Evolutionary conservation across 2,329 filamentous ascomycete genomes (phyloP), one percentile per base, ranked within the genome.

Genomic region (Cercospora brassicicola): DNA sequence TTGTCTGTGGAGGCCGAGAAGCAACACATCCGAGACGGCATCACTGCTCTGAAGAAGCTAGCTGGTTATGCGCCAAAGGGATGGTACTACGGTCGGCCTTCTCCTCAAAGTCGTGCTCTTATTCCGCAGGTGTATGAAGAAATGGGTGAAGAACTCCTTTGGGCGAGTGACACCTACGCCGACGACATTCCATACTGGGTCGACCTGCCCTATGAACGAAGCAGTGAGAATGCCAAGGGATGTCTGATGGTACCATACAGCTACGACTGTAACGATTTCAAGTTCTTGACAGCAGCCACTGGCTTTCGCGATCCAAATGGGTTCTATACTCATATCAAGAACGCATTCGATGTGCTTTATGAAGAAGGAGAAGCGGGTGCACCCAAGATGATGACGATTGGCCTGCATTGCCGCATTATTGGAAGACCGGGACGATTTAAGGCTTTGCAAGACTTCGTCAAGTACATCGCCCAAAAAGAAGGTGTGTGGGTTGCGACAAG

Each of bases 351-450:
- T 72, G 82, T 84, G 36, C 75, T 87, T 28, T 87, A 87, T 66
- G 83, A 84, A 55, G 84, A 86, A 69, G 84, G 84, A 1, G 75
- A 80, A 60, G 79, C 80, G 11, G 84, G 84, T 0, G 75, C 74
- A 67, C 84, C 84, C 3, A 86, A 86, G 77, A 87, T 87, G 85
- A 87, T 87, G 85, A 87, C 85, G 0, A 80, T 87, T 28, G 84
- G 83, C 1, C 73, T 87, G 42, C 85, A 87, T 73, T 85, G 83
- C 68, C 80, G 84, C 4, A 84, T 85, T 64, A 82, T 85, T 55
- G 85, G 85, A 0, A 80, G 83, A 36, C 85, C 85, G 0, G 85
- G 84, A 3, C 78, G 85, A 1, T 84, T 84, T 67, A 80, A 79
- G 56, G 85, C 85, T 1, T 72, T 88, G 51, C 79, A 82, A 72